phyloP scores from a whole-genome alignment of 768 basidiomycete species.

The Boletellus emodensis region DNA sequence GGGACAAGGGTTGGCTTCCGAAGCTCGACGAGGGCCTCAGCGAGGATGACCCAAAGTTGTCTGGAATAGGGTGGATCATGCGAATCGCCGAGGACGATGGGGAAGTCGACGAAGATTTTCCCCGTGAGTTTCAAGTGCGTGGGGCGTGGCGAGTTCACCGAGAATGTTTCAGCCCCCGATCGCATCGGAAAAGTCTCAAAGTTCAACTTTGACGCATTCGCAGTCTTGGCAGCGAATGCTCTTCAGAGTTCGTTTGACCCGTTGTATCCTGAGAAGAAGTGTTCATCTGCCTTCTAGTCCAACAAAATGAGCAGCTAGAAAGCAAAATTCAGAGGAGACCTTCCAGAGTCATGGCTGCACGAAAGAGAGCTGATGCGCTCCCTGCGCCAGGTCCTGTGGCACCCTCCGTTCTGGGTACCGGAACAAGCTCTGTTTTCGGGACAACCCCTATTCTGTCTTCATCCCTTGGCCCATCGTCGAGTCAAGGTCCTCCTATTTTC shows the following conservation, averaged over 20 bases:
- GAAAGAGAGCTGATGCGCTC: constrained; percentile 54
- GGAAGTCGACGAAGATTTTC: constrained; percentile 98
- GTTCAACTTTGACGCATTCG: constrained; percentile 89
- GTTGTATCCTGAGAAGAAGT: background rate
- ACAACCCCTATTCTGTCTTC: constrained; percentile 57
- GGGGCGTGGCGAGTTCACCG: background rate
- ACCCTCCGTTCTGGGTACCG: constrained; percentile 36
- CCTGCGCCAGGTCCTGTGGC: constrained; percentile 36
- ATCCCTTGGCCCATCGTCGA: constrained; percentile 65
- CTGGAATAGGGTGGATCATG: constrained; percentile 87
- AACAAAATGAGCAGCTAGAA: constrained; percentile 79
- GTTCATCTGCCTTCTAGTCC: constrained; percentile 35
- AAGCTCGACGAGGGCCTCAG: constrained; percentile 64
- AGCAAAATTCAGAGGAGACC: constrained; percentile 78
- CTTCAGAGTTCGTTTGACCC: constrained; percentile 54
- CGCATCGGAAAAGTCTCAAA: constrained; percentile 79
- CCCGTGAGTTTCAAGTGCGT: constrained; percentile 55
- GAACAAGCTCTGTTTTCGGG: constrained; percentile 44
- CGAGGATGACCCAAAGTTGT: constrained; percentile 64
- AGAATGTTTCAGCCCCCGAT: constrained; percentile 71
- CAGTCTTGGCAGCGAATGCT: constrained; percentile 71
- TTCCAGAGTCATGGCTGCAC: constrained; percentile 56
- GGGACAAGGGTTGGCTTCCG: constrained; percentile 83
- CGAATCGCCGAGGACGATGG: constrained; percentile 95
- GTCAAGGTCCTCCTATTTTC: constrained; percentile 78